Percentiles rank a stretch among this genome's conserved stretches.
These are phyloP conservation scores for Berberis vulgaris DNA, from an alignment of 164 flowering plant species.

Conservation along the genomic window DNA sequence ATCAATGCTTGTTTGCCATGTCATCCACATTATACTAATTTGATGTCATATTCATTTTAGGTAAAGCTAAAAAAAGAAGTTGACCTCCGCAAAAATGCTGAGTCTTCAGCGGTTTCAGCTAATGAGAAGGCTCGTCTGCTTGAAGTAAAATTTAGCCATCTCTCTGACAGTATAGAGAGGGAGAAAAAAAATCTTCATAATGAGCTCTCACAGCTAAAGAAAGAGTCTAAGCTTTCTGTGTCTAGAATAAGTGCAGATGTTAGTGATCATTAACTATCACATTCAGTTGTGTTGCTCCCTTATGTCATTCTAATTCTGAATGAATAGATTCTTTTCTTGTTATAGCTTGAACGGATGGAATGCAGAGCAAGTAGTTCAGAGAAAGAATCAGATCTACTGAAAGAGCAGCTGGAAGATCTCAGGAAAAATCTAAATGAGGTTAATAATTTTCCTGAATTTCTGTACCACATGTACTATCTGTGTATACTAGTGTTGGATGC, in stretches of 20 bases:
- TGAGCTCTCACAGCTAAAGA: constrained; percentile 48
- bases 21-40: not conserved
- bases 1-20: not conserved
- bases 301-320: not conserved
- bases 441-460: not conserved
- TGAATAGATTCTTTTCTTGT: constrained; percentile 3
- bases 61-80: constrained; percentile 49
- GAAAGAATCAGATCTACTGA: constrained; percentile 53
- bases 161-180: constrained; percentile 53
- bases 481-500: no score
- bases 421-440: constrained; percentile 59
- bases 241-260: constrained; percentile 72
- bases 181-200: constrained; percentile 47
- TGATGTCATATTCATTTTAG: no score
- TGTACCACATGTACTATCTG: no score
- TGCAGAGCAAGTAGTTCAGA: constrained; percentile 73
- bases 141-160: constrained; percentile 39
- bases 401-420: constrained; percentile 52
- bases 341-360: constrained; percentile 72
- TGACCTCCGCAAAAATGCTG: constrained; percentile 59
- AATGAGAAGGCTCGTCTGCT: constrained; percentile 46
- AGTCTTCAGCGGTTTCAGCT: constrained; percentile 49
- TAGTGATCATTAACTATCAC: constrained; percentile 24
- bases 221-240: constrained; percentile 59
- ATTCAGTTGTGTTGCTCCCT: constrained; percentile 3